A percentile compares a stretch with the other conserved stretches of the same genome.
phyloP scores from a whole-genome alignment of 345 rosid genomes.

The Gossypium arboreum region DNA sequence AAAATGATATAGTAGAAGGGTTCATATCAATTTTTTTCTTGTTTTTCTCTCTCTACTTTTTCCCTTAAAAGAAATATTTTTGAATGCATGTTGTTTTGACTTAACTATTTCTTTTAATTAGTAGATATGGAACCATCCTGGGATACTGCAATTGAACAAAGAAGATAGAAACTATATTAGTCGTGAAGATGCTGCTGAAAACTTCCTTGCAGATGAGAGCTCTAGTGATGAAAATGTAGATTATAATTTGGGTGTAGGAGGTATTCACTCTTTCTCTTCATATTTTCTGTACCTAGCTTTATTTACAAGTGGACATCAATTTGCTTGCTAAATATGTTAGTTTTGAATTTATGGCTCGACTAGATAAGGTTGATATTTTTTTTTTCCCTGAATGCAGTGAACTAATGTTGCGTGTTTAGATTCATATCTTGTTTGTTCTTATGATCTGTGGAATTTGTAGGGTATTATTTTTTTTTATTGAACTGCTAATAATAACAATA shows the following conservation, averaged over 20 bases:
- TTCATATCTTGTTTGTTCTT: constrained; percentile 1
- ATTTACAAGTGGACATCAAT: background rate
- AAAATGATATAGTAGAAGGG: background rate
- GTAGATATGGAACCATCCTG: constrained; percentile 99
- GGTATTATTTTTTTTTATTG: background rate
- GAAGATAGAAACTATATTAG: constrained; percentile 53
- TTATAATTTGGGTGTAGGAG: constrained; percentile 63
- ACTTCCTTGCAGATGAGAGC: constrained; percentile 70
- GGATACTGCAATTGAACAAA: constrained; percentile 88
- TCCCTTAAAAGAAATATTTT: background rate
- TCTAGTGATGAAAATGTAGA: constrained; percentile 96
- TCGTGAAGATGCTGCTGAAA: constrained; percentile 73
- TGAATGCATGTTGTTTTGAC: constrained; percentile 5
- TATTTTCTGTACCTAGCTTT: background rate
- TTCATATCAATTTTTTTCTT: background rate
- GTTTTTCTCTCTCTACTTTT: background rate
- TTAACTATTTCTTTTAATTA: constrained; percentile 20
- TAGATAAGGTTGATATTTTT: background rate
- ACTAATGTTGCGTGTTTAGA: background rate
- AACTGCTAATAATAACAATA: background rate
- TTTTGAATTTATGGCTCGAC: background rate
- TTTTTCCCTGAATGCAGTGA: background rate
- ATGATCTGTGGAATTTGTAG: background rate
- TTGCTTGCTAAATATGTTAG: background rate
- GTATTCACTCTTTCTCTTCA: constrained; percentile 34